Conservation (phyloP, 148 eudicot species). For the Fagopyrum esculentum region DNA sequence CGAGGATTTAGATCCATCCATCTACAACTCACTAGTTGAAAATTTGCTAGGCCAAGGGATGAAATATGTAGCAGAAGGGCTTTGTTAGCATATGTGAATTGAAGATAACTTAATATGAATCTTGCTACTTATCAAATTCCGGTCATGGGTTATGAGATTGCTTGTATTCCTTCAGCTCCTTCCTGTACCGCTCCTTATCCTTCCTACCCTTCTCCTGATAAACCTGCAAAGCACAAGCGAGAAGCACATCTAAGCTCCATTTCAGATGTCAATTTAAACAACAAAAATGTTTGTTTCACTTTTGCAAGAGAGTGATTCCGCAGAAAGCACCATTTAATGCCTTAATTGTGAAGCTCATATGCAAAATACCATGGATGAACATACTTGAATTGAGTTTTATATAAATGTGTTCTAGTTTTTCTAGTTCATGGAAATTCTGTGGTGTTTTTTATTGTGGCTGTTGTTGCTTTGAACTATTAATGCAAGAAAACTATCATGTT, state of each 20-base stretch:
- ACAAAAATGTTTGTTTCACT: not conserved
- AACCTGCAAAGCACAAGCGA: constrained; percentile 34
- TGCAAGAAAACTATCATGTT: not conserved
- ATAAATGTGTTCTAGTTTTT: not conserved
- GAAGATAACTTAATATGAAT: not conserved
- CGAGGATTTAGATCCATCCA: not conserved
- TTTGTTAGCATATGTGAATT: not conserved
- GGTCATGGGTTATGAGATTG: constrained; percentile 21
- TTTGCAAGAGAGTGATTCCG: not conserved
- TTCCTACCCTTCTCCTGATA: constrained; percentile 43
- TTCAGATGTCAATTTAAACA: not conserved
- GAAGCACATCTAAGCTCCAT: not conserved
- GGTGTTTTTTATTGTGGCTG: not conserved
- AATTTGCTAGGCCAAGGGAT: not conserved
- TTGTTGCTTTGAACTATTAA: not conserved
- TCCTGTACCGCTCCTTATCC: constrained; percentile 45
- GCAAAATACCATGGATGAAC: not conserved
- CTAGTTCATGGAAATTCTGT: not conserved
- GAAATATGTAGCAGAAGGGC: too few species aligned
- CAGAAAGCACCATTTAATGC: not conserved
- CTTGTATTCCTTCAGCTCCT: constrained; percentile 35
- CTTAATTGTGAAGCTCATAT: not conserved
- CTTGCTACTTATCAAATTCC: not conserved
- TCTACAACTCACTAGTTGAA: not conserved
- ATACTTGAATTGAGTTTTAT: too few species aligned